phyloP scores from a whole-genome alignment of 805 yeast genomes.

The Scheffersomyces amazonensis region DNA sequence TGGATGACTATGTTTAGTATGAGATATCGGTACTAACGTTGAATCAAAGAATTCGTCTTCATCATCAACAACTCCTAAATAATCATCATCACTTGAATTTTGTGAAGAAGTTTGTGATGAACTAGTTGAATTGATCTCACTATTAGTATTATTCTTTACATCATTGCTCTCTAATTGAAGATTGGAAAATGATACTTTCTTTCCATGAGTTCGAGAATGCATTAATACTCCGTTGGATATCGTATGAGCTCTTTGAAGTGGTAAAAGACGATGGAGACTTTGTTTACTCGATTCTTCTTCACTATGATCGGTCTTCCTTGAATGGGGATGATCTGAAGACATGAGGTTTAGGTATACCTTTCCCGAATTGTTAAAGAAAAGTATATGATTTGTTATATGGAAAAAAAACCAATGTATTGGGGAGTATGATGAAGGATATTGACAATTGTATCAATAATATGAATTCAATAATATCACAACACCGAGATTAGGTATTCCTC shows the following conservation, averaged over 20 bases:
- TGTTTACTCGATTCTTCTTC: no score
- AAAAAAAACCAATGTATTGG: no score
- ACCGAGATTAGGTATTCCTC: no score
- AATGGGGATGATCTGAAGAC: no score
- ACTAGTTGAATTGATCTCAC: slow-evolving; percentile 4
- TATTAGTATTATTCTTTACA: slow-evolving; percentile 2
- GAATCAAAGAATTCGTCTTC: slow-evolving; percentile 1
- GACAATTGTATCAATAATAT: no score
- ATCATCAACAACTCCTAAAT: slow-evolving; percentile 5
- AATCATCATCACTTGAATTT: slow-evolving; percentile 5
- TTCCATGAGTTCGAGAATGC: slow-evolving; percentile 6
- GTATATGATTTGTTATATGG: no score
- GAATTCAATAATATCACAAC: no score
- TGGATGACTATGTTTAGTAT: neutral
- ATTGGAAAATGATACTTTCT: slow-evolving; percentile 15
- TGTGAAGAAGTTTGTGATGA: slow-evolving; percentile 4
- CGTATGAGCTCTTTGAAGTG: slow-evolving; percentile 10
- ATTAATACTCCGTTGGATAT: slow-evolving; percentile 14
- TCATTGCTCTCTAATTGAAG: slow-evolving; percentile 2
- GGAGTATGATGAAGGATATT: no score
- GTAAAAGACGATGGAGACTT: neutral
- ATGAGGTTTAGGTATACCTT: no score
- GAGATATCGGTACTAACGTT: neutral
- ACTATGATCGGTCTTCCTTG: no score
- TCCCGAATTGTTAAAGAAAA: no score